A percentile compares a stretch with the other conserved stretches of the same genome.
These are phyloP conservation scores for Chalaropsis thielavioides DNA, from an alignment of 2,329 filamentous ascomycete genomes.

Conservation along the genomic window DNA sequence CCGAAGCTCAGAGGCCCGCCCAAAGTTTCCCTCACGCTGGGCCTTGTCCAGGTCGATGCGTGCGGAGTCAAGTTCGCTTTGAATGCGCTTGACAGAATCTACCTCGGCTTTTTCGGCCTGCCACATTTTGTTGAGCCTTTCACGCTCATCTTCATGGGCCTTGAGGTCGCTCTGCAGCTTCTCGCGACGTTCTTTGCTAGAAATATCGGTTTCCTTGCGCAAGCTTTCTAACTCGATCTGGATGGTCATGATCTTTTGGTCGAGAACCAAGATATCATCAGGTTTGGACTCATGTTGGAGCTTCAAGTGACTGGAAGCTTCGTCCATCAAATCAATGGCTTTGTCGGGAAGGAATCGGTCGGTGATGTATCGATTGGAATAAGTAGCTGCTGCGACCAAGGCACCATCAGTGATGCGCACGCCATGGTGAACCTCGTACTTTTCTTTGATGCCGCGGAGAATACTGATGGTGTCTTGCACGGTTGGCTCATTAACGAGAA, in stretches of 20 bases:
- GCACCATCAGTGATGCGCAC: slow-evolving; percentile 88
- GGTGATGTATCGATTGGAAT: slow-evolving; percentile 92
- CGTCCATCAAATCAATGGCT: slow-evolving; percentile 91
- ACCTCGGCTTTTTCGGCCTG: slow-evolving; percentile 79
- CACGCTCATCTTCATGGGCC: slow-evolving; percentile 60
- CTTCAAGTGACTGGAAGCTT: slow-evolving; percentile 78
- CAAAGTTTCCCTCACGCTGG: slow-evolving; percentile 78
- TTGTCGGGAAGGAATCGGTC: slow-evolving; percentile 94
- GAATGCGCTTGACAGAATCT: slow-evolving; percentile 70
- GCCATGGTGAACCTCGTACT: slow-evolving; percentile 94
- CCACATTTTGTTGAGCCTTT: slow-evolving; percentile 68
- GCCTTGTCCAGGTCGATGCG: slow-evolving; percentile 75
- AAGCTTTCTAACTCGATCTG: slow-evolving; percentile 93
- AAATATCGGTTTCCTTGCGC: slow-evolving; percentile 82
- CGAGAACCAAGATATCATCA: slow-evolving; percentile 80
- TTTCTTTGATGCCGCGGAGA: slow-evolving; percentile 88
- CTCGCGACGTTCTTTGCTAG: slow-evolving; percentile 73
- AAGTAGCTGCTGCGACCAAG: slow-evolving; percentile 77
- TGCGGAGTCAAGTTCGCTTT: slow-evolving; percentile 77
- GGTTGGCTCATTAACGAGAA: slow-evolving; percentile 78
- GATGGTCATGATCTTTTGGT: slow-evolving; percentile 92
- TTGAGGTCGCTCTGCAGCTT: slow-evolving; percentile 69
- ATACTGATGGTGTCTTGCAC: slow-evolving; percentile 93
- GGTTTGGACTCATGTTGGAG: slow-evolving; percentile 95
- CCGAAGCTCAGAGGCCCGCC: slow-evolving; percentile 72